Evolutionary conservation across 345 rosid species (phyloP).

Genomic region (Lepidium didymum): DNA sequence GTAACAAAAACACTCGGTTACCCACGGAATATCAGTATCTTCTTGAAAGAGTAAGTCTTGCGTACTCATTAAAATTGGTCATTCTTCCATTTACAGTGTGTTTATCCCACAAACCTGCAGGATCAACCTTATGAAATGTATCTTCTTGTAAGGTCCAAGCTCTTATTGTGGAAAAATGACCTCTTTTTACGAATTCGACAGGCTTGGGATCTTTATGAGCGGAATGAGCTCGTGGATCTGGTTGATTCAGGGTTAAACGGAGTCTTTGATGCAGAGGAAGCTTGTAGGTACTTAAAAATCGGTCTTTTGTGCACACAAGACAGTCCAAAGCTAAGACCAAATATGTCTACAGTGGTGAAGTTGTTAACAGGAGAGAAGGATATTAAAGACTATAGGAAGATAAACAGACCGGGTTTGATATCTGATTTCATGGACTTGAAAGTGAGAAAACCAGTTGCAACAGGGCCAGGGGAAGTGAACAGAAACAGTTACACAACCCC

Average conservation of each 20-base stretch:
- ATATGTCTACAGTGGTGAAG: constrained; percentile 60
- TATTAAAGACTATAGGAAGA: constrained; percentile 27
- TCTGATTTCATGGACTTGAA: constrained; percentile 80
- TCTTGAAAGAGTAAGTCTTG: constrained; percentile 65
- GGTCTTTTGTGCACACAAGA: constrained; percentile 83
- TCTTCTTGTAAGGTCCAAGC: background rate
- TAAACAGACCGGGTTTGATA: constrained; percentile 63
- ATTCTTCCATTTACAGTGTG: background rate
- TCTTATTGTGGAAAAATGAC: constrained; percentile 1
- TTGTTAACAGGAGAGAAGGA: constrained; percentile 45
- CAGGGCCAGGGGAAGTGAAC: constrained; percentile 15
- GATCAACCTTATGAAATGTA: background rate
- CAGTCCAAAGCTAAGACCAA: constrained; percentile 59
- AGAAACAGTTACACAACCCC: constrained; percentile 13
- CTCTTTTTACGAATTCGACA: constrained; percentile 28
- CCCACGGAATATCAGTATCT: constrained; percentile 76
- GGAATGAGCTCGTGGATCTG: constrained; percentile 53
- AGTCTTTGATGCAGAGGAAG: constrained; percentile 65
- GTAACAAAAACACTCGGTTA: constrained; percentile 66
- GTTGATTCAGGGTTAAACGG: constrained; percentile 51
- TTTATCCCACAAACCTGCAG: background rate
- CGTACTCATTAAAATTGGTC: background rate
- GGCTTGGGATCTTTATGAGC: constrained; percentile 84
- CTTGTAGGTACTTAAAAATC: constrained; percentile 54
- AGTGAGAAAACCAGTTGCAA: constrained; percentile 35